A percentile compares a stretch with the other conserved stretches of the same genome.
Evolutionary conservation across 441 rosid species (phyloP).

Genomic region (Euphorbia schlechtendalii): DNA sequence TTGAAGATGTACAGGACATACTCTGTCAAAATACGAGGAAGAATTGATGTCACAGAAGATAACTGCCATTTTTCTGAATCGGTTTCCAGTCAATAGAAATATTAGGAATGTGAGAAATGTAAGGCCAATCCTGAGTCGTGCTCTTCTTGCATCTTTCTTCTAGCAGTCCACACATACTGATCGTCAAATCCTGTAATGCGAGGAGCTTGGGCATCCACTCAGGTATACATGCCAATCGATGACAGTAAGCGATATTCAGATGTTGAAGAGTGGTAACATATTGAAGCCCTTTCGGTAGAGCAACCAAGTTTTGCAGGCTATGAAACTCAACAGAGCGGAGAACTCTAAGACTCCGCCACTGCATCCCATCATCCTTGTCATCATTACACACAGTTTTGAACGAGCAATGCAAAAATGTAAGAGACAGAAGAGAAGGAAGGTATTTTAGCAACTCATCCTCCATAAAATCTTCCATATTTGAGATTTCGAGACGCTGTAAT

Average conservation of each 20-base stretch:
- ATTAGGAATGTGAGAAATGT: too few species aligned
- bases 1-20: too few species aligned
- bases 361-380: not conserved
- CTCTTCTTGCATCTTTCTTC: not conserved
- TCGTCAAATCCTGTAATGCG: not conserved
- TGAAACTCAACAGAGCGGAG: not conserved
- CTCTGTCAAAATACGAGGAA: too few species aligned
- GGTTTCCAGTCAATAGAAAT: not conserved
- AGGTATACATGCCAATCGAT: not conserved
- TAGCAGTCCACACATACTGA: not conserved
- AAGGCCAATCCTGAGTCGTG: too few species aligned
- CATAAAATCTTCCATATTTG: not conserved
- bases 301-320: not conserved
- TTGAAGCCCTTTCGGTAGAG: constrained; percentile 15
- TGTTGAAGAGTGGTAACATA: too few species aligned
- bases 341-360: not conserved
- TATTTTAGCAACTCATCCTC: constrained; percentile 2
- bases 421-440: constrained; percentile 10
- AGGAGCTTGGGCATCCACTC: not conserved
- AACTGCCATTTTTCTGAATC: too few species aligned
- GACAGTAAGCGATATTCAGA: not conserved
- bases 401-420: not conserved
- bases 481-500: not conserved
- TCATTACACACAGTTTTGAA: not conserved
- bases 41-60: too few species aligned